phyloP scores from a whole-genome alignment of 108 stramenopile species.

The Nitzschia sp. region DNA sequence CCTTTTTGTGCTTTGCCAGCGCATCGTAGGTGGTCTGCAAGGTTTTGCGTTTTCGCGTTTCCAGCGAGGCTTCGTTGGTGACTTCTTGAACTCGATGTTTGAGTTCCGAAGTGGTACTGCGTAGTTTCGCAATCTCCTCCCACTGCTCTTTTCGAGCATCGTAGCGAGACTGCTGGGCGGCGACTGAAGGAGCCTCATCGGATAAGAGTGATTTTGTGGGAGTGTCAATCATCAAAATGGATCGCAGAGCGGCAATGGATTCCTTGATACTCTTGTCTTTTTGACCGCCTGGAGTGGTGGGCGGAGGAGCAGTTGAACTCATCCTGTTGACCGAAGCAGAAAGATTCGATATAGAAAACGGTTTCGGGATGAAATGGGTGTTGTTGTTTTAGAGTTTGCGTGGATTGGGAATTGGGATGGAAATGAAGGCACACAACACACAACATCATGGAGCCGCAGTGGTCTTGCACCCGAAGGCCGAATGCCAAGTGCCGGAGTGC shows the following conservation, averaged over 20 bases:
- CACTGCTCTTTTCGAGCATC: slow-evolving; percentile 6
- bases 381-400: too few species aligned
- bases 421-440: too few species aligned
- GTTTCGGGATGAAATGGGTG: too few species aligned
- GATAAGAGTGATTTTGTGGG: slow-evolving; percentile 13
- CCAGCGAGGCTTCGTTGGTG: background rate
- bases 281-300: background rate
- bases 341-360: too few species aligned
- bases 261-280: slow-evolving; percentile 20
- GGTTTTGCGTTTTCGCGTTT: background rate
- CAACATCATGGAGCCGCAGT: too few species aligned
- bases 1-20: slow-evolving; percentile 24
- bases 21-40: slow-evolving; percentile 22
- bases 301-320: slow-evolving; percentile 4
- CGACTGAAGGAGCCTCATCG: slow-evolving; percentile 1
- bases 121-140: background rate
- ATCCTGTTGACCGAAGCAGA: too few species aligned
- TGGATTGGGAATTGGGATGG: too few species aligned
- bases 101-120: background rate
- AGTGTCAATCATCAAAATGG: slow-evolving; percentile 35
- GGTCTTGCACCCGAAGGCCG: too few species aligned
- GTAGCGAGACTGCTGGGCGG: slow-evolving; percentile 1
- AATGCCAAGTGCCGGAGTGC: too few species aligned
- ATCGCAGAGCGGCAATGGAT: slow-evolving; percentile 33
- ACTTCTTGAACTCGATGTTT: background rate